phyloP scores from a whole-genome alignment of 495 filamentous ascomycete genomes.

The Apodospora peruviana region DNA sequence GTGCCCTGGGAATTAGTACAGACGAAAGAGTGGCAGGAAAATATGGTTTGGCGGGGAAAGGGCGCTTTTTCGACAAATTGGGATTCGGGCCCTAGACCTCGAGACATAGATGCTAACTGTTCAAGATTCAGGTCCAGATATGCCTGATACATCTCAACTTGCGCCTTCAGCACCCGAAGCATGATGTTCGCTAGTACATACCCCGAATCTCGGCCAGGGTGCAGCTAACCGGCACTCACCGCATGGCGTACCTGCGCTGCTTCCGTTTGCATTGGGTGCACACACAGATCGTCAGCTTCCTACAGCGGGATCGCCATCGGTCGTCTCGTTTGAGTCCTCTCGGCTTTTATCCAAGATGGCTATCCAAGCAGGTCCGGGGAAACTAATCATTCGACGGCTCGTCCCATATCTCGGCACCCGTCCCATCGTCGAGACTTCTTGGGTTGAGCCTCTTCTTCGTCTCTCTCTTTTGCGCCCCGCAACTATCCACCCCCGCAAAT shows the following conservation, averaged over 20 bases:
- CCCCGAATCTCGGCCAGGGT: no score
- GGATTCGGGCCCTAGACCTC: no score
- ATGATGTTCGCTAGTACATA: no score
- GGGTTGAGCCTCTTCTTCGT: constrained; percentile 2
- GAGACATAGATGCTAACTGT: no score
- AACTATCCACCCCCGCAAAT: constrained; percentile 9
- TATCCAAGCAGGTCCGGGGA: constrained; percentile 16
- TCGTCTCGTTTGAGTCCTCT: constrained; percentile 19
- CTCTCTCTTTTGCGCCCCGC: constrained; percentile 7
- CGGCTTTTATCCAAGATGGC: constrained; percentile 6
- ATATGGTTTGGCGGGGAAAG: no score
- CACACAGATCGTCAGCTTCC: constrained; percentile 18
- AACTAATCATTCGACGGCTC: constrained; percentile 15
- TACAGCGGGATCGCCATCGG: constrained; percentile 18
- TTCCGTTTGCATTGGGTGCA: constrained; percentile 4
- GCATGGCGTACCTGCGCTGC: background rate
- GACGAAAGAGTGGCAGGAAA: no score
- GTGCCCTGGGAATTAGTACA: no score
- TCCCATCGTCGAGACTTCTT: constrained; percentile 10
- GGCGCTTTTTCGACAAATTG: no score
- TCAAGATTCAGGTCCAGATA: no score
- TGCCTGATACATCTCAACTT: no score
- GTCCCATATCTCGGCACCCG: constrained; percentile 18
- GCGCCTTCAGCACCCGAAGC: no score
- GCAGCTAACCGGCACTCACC: background rate